These are phyloP conservation scores for Pseudozyma hubeiensis DNA, from an alignment of 1,284 basidiomycete species.

Conservation along the genomic window DNA sequence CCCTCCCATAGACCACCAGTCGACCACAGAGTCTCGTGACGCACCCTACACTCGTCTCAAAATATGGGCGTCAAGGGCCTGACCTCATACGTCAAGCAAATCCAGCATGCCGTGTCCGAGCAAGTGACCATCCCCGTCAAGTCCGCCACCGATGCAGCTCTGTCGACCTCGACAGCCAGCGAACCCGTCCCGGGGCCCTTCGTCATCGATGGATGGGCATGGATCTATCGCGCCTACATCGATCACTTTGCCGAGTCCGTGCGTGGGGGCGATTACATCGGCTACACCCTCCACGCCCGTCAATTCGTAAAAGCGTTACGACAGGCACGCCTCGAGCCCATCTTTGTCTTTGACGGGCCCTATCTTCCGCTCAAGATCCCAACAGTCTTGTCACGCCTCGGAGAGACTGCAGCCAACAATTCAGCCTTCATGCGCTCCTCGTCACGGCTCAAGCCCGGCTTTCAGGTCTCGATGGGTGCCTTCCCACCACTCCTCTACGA, in stretches of 20 bases:
- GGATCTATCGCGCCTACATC: slow-evolving; percentile 53
- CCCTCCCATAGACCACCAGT: not conserved
- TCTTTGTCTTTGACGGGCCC: slow-evolving; percentile 63
- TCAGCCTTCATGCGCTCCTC: slow-evolving; percentile 55
- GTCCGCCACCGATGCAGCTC: not conserved
- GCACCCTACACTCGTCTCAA: no score
- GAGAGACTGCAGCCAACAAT: slow-evolving; percentile 28
- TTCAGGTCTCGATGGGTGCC: slow-evolving; percentile 42
- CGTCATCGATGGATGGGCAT: slow-evolving; percentile 60
- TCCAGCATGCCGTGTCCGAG: slow-evolving; percentile 36
- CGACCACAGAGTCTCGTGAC: no score
- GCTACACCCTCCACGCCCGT: slow-evolving; percentile 29
- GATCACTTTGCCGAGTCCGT: slow-evolving; percentile 48
- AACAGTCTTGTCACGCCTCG: slow-evolving; percentile 35
- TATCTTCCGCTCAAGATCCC: slow-evolving; percentile 51
- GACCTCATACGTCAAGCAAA: slow-evolving; percentile 46
- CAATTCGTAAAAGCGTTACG: slow-evolving; percentile 33
- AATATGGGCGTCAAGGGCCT: slow-evolving; percentile 56
- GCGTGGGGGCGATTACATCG: slow-evolving; percentile 48
- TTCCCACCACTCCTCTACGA: slow-evolving; percentile 51
- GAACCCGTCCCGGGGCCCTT: slow-evolving; percentile 14
- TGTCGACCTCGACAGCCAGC: slow-evolving; percentile 1
- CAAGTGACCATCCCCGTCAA: slow-evolving; percentile 31
- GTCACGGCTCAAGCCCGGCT: slow-evolving; percentile 33
- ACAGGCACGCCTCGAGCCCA: slow-evolving; percentile 37